Percentiles rank a stretch among this genome's conserved stretches.
These are phyloP conservation scores for Fusarium guadeloupense DNA, from an alignment of 2,329 filamentous ascomycete genomes.

Conservation along the genomic window DNA sequence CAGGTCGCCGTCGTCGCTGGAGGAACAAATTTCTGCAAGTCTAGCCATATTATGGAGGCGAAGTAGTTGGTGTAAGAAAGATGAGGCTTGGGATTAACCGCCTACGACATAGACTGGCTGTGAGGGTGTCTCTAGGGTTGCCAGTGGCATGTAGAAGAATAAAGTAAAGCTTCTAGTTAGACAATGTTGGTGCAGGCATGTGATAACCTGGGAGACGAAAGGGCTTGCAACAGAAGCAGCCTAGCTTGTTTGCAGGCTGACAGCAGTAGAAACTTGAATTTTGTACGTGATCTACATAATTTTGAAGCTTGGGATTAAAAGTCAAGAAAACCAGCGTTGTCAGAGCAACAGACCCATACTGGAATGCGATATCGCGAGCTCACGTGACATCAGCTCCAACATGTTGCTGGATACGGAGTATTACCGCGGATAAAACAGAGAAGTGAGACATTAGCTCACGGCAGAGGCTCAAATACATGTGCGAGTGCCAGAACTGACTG, in stretches of 20 bases:
- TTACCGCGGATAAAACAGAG: not conserved
- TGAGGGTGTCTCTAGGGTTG: not conserved
- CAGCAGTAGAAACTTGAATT: slow-evolving; percentile 9
- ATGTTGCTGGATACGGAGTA: not conserved
- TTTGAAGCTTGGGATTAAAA: not conserved
- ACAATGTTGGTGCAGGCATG: slow-evolving; percentile 14
- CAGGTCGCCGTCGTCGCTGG: slow-evolving; percentile 56
- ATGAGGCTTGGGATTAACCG: not conserved
- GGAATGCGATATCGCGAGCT: slow-evolving; percentile 10
- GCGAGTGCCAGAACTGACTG: not conserved
- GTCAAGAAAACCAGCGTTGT: slow-evolving; percentile 8
- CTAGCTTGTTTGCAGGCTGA: slow-evolving; percentile 3
- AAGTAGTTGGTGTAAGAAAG: not conserved
- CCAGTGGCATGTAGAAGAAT: slow-evolving; percentile 8
- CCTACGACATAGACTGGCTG: not conserved
- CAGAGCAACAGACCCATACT: slow-evolving; percentile 20
- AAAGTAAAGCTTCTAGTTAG: slow-evolving; percentile 8
- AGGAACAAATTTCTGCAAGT: slow-evolving; percentile 42
- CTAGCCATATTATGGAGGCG: slow-evolving; percentile 42
- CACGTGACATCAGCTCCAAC: slow-evolving; percentile 14
- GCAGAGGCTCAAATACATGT: not conserved
- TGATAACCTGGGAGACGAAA: slow-evolving; percentile 1
- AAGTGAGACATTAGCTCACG: not conserved
- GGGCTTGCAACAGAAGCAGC: not conserved
- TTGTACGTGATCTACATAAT: slow-evolving; percentile 12